phyloP scores from a whole-genome alignment of 805 yeast genomes.

The Candida insectalens region DNA sequence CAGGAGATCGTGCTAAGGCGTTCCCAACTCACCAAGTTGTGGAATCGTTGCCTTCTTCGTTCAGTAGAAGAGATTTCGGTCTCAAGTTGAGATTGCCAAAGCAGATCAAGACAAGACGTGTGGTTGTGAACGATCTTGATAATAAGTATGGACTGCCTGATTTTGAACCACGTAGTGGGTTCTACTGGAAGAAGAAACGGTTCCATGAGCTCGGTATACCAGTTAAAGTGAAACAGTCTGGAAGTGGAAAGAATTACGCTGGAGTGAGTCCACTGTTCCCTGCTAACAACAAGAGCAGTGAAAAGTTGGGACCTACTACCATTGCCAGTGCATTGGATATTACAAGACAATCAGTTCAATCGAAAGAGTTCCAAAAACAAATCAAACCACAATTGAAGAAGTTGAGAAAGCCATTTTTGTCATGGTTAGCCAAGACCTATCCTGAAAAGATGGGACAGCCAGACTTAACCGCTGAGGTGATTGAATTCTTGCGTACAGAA shows the following conservation, averaged over 20 bases:
- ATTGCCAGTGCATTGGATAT: slow-evolving; percentile 17
- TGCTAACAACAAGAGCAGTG: slow-evolving; percentile 11
- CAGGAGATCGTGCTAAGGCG: slow-evolving; percentile 15
- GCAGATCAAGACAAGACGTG: slow-evolving; percentile 45
- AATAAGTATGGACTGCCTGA: slow-evolving; percentile 59
- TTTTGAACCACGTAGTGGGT: slow-evolving; percentile 55
- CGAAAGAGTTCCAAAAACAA: slow-evolving; percentile 10
- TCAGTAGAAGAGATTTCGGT: slow-evolving; percentile 67
- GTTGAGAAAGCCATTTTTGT: slow-evolving; percentile 42
- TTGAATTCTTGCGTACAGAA: slow-evolving; percentile 25
- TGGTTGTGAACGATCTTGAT: slow-evolving; percentile 59
- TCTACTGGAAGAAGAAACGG: slow-evolving; percentile 49
- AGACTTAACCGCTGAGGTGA: slow-evolving; percentile 28
- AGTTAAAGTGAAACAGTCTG: slow-evolving; percentile 16
- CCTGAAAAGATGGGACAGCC: slow-evolving; percentile 30
- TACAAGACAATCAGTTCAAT: slow-evolving; percentile 13
- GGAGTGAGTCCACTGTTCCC: slow-evolving; percentile 33
- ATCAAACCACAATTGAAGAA: slow-evolving; percentile 32
- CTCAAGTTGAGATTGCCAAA: slow-evolving; percentile 61
- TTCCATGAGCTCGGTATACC: slow-evolving; percentile 62
- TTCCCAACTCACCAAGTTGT: slow-evolving; percentile 67
- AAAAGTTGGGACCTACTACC: slow-evolving; percentile 14
- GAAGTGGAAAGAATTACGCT: neutral
- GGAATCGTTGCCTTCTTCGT: slow-evolving; percentile 56
- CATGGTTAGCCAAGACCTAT: slow-evolving; percentile 42